Evolutionary conservation across 2,329 filamentous ascomycete genomes (phyloP).

Genomic region (Nothomitra cinnamomea): DNA sequence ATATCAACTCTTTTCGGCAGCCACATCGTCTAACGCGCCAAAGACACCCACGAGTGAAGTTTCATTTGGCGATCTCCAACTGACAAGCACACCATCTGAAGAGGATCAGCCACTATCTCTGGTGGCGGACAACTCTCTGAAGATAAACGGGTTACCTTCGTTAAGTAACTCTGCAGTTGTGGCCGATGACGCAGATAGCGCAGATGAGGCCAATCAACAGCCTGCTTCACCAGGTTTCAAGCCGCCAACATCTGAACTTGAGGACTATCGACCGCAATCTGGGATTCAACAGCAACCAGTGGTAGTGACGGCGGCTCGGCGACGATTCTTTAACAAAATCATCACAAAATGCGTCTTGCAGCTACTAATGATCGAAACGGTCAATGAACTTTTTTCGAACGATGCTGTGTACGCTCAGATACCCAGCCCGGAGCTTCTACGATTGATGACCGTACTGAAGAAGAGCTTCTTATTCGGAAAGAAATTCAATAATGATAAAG

Average conservation of each 20-base stretch:
- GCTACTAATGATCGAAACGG: constrained; percentile 97
- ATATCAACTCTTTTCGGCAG: constrained; percentile 86
- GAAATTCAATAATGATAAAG: constrained; percentile 94
- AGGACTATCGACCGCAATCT: constrained; percentile 72
- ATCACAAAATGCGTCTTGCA: constrained; percentile 97
- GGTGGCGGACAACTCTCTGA: constrained; percentile 35
- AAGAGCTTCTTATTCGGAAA: constrained; percentile 94
- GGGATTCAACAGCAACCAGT: constrained; percentile 73
- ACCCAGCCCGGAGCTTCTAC: constrained; percentile 72
- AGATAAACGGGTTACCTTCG: constrained; percentile 34
- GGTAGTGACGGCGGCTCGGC: constrained; percentile 79
- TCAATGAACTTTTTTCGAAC: constrained; percentile 96
- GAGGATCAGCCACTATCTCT: background rate
- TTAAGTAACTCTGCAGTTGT: background rate
- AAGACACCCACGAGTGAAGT: constrained; percentile 19
- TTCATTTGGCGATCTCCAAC: background rate
- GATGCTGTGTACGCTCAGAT: constrained; percentile 89
- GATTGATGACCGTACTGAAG: constrained; percentile 86
- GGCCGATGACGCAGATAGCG: background rate
- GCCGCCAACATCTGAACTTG: constrained; percentile 33
- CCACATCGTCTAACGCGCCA: constrained; percentile 36
- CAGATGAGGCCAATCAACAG: background rate
- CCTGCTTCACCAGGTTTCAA: background rate
- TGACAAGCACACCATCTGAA: background rate
- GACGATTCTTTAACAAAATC: constrained; percentile 96